Conservation (phyloP, 805 yeast genomes). For the Saccharomycopsis microspora region DNA sequence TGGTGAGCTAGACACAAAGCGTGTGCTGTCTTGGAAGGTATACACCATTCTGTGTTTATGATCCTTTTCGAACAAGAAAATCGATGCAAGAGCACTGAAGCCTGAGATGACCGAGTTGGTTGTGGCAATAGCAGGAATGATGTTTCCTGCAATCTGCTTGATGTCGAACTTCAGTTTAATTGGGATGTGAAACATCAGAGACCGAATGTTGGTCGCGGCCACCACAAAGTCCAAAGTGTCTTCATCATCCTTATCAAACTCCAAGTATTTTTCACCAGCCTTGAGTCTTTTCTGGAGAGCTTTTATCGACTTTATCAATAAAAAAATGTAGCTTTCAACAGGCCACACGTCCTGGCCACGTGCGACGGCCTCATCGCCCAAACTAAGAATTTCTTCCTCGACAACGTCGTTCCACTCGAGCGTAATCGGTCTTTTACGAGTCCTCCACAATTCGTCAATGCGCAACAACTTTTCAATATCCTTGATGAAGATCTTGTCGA, state of each 20-base stretch:
- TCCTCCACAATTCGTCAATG: constrained; percentile 72
- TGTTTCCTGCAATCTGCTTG: constrained; percentile 94
- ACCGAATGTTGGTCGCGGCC: constrained; percentile 73
- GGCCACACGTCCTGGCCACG: constrained; percentile 42
- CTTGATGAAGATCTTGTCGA: constrained; percentile 49
- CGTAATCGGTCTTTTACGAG: constrained; percentile 58
- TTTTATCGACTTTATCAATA: constrained; percentile 10
- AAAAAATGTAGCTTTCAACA: constrained; percentile 20
- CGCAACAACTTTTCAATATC: constrained; percentile 68
- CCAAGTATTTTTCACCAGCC: constrained; percentile 22
- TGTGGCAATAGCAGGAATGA: constrained; percentile 97
- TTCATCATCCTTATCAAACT: constrained; percentile 91
- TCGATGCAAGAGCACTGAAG: constrained; percentile 62
- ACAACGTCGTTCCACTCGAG: constrained; percentile 26
- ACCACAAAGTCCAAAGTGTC: constrained; percentile 84
- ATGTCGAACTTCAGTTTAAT: constrained; percentile 71
- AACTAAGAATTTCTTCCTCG: constrained; percentile 17
- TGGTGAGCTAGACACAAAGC: constrained; percentile 53
- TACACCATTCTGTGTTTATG: constrained; percentile 35
- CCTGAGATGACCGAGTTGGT: constrained; percentile 96
- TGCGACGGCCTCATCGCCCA: constrained; percentile 12
- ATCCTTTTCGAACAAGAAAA: constrained; percentile 25
- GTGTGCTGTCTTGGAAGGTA: constrained; percentile 42
- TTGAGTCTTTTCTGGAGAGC: constrained; percentile 7
- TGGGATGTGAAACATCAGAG: constrained; percentile 58